A percentile compares a stretch with the other conserved stretches of the same genome.
Conservation (phyloP, 192 early-diverging fungal genomes). For the Podila clonocystis region DNA sequence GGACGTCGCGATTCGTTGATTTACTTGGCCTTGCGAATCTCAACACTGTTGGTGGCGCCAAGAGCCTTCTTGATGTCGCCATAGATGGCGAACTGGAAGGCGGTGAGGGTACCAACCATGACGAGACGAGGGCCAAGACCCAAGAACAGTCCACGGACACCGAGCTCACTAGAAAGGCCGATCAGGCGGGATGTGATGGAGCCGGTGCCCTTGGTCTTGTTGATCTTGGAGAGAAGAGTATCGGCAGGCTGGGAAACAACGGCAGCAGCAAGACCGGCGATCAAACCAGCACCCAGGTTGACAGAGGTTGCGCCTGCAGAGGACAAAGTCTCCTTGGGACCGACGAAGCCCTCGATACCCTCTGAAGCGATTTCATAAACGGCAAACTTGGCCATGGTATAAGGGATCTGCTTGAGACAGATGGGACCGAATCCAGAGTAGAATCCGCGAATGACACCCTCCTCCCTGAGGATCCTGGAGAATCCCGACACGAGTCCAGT, state of each 20-base stretch:
- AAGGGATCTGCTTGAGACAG: constrained; percentile 80
- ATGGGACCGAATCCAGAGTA: constrained; percentile 84
- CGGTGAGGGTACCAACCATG: constrained; percentile 69
- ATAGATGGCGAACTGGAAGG: constrained; percentile 71
- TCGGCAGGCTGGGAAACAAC: constrained; percentile 73
- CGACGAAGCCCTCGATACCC: constrained; percentile 53
- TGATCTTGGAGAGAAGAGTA: constrained; percentile 73
- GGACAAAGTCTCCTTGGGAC: constrained; percentile 57
- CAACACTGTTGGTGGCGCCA: constrained; percentile 62
- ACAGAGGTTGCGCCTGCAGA: constrained; percentile 57
- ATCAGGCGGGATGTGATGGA: constrained; percentile 58
- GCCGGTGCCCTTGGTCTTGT: constrained; percentile 69
- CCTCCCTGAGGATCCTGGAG: constrained; percentile 66
- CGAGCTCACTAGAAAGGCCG: constrained; percentile 56
- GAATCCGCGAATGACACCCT: constrained; percentile 74
- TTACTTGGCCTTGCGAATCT: constrained; percentile 50
- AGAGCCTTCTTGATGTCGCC: constrained; percentile 63
- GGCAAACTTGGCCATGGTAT: constrained; percentile 85
- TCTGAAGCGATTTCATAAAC: constrained; percentile 66
- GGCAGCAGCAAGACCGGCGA: constrained; percentile 72
- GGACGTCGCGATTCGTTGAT: too few relatives aligned
- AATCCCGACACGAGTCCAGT: constrained; percentile 69
- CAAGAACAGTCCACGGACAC: constrained; percentile 62
- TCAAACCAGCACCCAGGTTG: constrained; percentile 64
- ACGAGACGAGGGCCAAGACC: constrained; percentile 70